Evolutionary conservation across 331 rosid species (phyloP).

Genomic region (Arachis monticola): DNA sequence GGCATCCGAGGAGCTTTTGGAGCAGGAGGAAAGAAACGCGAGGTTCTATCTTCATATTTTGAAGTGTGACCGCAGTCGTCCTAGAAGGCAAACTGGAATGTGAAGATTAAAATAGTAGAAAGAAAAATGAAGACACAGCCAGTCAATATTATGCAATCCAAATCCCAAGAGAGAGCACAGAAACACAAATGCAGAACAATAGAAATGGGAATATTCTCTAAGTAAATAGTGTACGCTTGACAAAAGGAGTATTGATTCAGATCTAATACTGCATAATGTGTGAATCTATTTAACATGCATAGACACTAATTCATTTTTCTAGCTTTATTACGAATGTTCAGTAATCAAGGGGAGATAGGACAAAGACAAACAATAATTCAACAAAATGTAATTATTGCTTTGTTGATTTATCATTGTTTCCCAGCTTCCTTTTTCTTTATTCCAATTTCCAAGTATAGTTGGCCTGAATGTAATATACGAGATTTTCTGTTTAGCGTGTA

Average conservation of each 20-base stretch:
- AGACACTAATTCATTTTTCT: too few relatives aligned
- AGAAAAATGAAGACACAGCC: conserved; percentile 10
- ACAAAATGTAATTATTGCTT: conserved; percentile 22
- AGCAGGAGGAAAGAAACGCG: conserved; percentile 91
- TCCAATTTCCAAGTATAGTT: not conserved
- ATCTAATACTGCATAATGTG: not conserved
- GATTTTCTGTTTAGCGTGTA: conserved; percentile 1
- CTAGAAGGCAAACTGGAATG: conserved; percentile 50
- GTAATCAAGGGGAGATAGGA: conserved; percentile 19
- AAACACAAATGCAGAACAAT: not conserved
- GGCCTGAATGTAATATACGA: not conserved
- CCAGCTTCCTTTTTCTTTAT: not conserved
- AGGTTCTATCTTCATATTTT: conserved; percentile 89
- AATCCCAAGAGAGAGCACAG: not conserved
- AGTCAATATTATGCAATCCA: conserved; percentile 13
- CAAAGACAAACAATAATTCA: conserved; percentile 26
- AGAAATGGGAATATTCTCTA: not conserved
- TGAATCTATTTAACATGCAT: conserved; percentile 2
- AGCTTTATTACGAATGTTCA: conserved; percentile 3
- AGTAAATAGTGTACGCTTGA: not conserved
- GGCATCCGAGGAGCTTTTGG: conserved; percentile 89
- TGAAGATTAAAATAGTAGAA: conserved; percentile 17
- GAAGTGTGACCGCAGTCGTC: conserved; percentile 60
- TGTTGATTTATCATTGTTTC: not conserved
- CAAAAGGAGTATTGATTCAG: not conserved